Percentiles rank a stretch among this genome's conserved stretches.
Evolutionary conservation across 78 protist species (phyloP).

Genomic region (Isochrysis galbana): DNA sequence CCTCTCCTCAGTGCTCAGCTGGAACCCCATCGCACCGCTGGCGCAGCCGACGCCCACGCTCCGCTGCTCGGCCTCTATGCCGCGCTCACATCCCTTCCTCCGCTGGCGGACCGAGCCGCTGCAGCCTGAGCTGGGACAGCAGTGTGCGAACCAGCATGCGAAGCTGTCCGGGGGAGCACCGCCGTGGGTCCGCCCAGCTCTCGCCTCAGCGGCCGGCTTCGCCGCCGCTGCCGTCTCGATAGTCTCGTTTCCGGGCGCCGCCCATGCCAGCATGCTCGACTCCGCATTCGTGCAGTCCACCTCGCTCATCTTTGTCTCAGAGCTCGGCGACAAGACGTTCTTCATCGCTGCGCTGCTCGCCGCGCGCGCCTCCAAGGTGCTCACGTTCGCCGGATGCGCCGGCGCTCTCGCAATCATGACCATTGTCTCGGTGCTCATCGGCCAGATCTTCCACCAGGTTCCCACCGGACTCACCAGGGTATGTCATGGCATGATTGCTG

Average conservation of each 20-base stretch:
- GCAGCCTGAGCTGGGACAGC: no score
- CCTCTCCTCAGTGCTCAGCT: no score
- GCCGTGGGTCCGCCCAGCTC: neutral
- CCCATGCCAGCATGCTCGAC: neutral
- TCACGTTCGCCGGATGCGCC: conserved; percentile 2
- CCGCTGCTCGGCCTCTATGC: no score
- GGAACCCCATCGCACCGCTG: no score
- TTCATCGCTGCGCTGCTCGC: conserved; percentile 63
- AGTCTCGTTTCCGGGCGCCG: neutral
- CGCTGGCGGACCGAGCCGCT: no score
- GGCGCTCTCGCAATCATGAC: conserved; percentile 28
- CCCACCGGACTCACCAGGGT: neutral
- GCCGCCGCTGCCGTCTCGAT: neutral
- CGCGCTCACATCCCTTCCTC: no score
- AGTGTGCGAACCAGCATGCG: no score
- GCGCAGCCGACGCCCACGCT: no score
- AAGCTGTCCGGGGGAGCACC: no score
- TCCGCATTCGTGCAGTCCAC: neutral
- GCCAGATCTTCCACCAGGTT: conserved; percentile 3
- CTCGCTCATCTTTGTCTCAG: conserved; percentile 52
- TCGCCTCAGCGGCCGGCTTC: neutral
- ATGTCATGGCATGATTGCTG: no score
- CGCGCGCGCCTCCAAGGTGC: neutral
- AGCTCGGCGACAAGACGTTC: conserved; percentile 82
- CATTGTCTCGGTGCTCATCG: neutral